Percentiles rank a stretch among this genome's conserved stretches.
These are phyloP conservation scores for Cairneyella variabilis DNA, from an alignment of 495 filamentous ascomycete genomes.

Conservation along the genomic window DNA sequence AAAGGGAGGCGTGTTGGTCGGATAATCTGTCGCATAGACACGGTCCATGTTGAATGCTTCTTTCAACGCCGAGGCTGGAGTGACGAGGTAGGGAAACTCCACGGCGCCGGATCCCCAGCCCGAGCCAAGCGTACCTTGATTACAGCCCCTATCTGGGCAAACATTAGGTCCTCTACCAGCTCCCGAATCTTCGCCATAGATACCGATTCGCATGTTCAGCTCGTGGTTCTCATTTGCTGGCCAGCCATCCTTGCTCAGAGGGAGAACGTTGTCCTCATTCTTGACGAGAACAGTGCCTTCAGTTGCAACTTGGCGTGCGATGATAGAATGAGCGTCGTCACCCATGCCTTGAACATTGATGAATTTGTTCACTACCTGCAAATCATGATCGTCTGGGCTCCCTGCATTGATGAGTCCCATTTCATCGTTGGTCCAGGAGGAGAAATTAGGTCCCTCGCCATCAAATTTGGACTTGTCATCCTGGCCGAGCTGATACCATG, in stretches of 20 bases:
- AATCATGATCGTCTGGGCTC: constrained; percentile 46
- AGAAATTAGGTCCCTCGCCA: constrained; percentile 80
- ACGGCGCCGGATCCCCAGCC: constrained; percentile 93
- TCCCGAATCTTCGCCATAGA: constrained; percentile 85
- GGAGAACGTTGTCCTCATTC: constrained; percentile 61
- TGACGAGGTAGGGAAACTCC: constrained; percentile 78
- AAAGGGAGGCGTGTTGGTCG: constrained; percentile 50
- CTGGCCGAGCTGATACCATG: constrained; percentile 89
- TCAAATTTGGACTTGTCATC: constrained; percentile 65
- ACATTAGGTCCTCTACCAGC: constrained; percentile 65
- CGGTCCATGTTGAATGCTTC: constrained; percentile 53
- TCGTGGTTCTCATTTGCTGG: constrained; percentile 31
- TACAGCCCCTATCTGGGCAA: constrained; percentile 75
- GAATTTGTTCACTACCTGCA: constrained; percentile 70
- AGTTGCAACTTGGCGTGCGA: constrained; percentile 70
- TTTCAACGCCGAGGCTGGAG: constrained; percentile 64
- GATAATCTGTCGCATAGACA: constrained; percentile 56
- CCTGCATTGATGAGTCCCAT: constrained; percentile 63
- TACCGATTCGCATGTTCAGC: constrained; percentile 47
- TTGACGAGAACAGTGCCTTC: constrained; percentile 87
- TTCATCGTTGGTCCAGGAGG: constrained; percentile 76
- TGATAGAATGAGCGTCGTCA: constrained; percentile 56
- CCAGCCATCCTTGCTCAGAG: constrained; percentile 55
- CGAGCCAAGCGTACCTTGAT: constrained; percentile 75
- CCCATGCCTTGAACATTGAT: constrained; percentile 56